phyloP scores from a whole-genome alignment of 2,329 filamentous ascomycete species.

The Xylaria sp. region DNA sequence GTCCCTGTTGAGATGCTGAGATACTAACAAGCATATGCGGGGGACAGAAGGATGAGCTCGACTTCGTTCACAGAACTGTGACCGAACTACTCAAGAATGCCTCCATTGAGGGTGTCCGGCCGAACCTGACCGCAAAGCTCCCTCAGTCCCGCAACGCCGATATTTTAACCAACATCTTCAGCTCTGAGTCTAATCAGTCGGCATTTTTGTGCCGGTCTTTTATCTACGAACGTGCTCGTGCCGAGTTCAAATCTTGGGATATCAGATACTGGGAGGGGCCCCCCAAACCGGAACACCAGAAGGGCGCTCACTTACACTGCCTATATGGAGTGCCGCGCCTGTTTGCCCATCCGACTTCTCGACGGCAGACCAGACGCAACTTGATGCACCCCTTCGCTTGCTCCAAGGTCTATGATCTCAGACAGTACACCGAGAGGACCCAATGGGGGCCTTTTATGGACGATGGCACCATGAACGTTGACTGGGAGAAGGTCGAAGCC shows the following conservation, averaged over 20 bases:
- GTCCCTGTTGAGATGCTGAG: neutral
- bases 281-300: constrained; percentile 64
- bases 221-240: constrained; percentile 69
- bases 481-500: constrained; percentile 85
- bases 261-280: constrained; percentile 43
- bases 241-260: constrained; percentile 41
- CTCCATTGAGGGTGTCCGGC: constrained; percentile 50
- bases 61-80: constrained; percentile 61
- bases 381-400: constrained; percentile 70
- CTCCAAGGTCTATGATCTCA: constrained; percentile 77
- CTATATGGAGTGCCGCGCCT: constrained; percentile 72
- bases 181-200: constrained; percentile 62
- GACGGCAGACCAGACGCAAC: constrained; percentile 50
- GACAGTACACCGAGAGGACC: constrained; percentile 70
- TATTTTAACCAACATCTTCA: constrained; percentile 59
- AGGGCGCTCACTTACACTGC: constrained; percentile 76
- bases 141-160: constrained; percentile 59
- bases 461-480: constrained; percentile 70
- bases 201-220: constrained; percentile 73
- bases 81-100: constrained; percentile 59
- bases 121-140: constrained; percentile 44
- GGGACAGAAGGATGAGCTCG: constrained; percentile 56
- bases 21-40: constrained; percentile 12
- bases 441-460: constrained; percentile 78
- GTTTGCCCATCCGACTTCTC: constrained; percentile 46